Percentiles rank a stretch among this genome's conserved stretches.
These are phyloP conservation scores for Spizellomyces sp. DNA, from an alignment of 192 early-diverging fungal genomes.

Conservation along the genomic window DNA sequence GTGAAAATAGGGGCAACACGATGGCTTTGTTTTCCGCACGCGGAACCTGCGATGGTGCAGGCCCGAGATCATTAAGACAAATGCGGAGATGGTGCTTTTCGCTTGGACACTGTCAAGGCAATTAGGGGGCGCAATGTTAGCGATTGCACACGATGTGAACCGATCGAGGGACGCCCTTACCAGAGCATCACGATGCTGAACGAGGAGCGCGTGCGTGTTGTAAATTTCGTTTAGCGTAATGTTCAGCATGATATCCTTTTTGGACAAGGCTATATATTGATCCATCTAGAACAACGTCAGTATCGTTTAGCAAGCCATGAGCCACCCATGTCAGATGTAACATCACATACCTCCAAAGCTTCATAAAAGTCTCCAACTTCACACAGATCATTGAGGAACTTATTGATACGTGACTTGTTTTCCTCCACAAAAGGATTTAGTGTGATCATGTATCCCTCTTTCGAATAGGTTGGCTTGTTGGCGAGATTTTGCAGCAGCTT, in stretches of 20 bases:
- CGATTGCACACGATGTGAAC: no score
- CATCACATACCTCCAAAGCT: conserved; percentile 64
- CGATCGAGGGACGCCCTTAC: conserved; percentile 12
- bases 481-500: conserved; percentile 95
- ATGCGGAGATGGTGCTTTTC: conserved; percentile 81
- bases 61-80: conserved; percentile 77
- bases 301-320: no score
- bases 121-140: conserved; percentile 1
- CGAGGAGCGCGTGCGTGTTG: conserved; percentile 83
- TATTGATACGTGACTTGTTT: conserved; percentile 83
- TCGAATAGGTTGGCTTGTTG: conserved; percentile 89
- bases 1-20: conserved; percentile 72
- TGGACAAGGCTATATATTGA: conserved; percentile 94
- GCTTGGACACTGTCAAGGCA: conserved; percentile 43
- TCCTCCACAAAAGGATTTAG: conserved; percentile 88
- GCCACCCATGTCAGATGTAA: not conserved
- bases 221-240: conserved; percentile 95
- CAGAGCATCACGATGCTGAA: conserved; percentile 80
- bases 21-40: conserved; percentile 78
- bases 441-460: conserved; percentile 89
- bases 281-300: conserved; percentile 67
- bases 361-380: conserved; percentile 96
- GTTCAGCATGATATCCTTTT: conserved; percentile 84
- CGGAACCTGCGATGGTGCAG: conserved; percentile 72
- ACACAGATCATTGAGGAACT: conserved; percentile 89